Conservation (phyloP, 75 land plant genomes). For the Cryptomeria japonica region DNA sequence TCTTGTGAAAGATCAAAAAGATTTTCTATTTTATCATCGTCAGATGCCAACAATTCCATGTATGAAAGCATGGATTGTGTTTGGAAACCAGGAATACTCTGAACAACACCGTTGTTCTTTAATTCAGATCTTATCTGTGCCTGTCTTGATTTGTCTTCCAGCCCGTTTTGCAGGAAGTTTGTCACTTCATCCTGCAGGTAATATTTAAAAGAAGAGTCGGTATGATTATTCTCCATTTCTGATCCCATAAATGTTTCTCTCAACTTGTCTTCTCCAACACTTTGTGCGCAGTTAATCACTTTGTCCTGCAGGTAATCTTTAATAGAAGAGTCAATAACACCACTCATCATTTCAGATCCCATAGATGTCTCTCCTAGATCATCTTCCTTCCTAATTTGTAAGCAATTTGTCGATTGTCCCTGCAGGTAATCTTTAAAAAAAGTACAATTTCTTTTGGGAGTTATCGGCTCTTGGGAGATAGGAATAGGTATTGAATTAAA, state of each 20-base stretch:
- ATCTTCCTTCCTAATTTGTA: neutral
- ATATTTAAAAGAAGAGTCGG: neutral
- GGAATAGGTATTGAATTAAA: neutral
- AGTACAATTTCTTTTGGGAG: neutral
- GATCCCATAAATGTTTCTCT: neutral
- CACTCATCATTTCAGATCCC: neutral
- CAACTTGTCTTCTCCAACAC: neutral
- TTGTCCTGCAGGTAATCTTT: neutral
- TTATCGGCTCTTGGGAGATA: neutral
- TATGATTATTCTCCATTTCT: neutral
- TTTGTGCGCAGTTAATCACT: neutral
- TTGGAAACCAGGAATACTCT: neutral
- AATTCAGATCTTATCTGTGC: neutral
- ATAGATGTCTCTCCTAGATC: neutral
- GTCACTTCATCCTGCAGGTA: neutral
- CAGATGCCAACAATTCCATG: constrained; percentile 51
- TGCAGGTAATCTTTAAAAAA: neutral
- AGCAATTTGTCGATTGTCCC: neutral
- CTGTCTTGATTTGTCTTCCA: neutral
- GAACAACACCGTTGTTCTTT: neutral
- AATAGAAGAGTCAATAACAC: neutral
- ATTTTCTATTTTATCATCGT: constrained; percentile 28
- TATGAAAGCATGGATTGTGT: constrained; percentile 28
- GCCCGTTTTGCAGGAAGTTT: neutral
- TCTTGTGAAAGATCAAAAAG: neutral